Conservation (phyloP, 2,329 filamentous ascomycete species). For the Aspergillus luchuensis region DNA sequence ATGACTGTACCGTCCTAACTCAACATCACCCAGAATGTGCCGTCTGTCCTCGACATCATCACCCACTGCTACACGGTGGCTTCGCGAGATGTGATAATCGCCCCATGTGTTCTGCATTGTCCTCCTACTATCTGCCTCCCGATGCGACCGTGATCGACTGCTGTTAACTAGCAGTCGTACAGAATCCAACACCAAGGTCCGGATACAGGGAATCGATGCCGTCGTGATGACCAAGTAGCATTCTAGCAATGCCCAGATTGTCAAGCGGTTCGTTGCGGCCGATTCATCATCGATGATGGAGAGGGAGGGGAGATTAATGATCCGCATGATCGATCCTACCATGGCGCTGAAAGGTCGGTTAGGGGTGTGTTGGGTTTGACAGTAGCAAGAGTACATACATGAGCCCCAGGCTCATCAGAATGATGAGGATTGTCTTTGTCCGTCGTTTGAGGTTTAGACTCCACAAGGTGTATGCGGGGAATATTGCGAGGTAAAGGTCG, state of each 20-base stretch:
- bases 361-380: background rate
- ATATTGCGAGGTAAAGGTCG: constrained; percentile 30
- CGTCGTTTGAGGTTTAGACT: constrained; percentile 32
- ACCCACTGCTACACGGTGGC: background rate
- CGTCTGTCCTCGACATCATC: background rate
- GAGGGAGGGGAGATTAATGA: constrained; percentile 19
- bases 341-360: constrained; percentile 20
- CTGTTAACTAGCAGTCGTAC: background rate
- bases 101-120: background rate
- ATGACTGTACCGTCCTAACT: background rate
- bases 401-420: constrained; percentile 33
- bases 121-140: background rate
- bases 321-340: constrained; percentile 29
- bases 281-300: constrained; percentile 25
- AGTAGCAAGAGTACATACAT: constrained; percentile 24
- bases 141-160: background rate
- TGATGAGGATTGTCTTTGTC: constrained; percentile 34
- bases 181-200: constrained; percentile 18
- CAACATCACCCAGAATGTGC: background rate
- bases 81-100: background rate
- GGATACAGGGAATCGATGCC: constrained; percentile 32
- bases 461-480: constrained; percentile 33
- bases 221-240: constrained; percentile 36
- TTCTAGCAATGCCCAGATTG: constrained; percentile 33
- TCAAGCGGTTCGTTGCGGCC: constrained; percentile 25